These are phyloP conservation scores for Camillea tinctor DNA, from an alignment of 2,329 filamentous ascomycete species.

Conservation along the genomic window DNA sequence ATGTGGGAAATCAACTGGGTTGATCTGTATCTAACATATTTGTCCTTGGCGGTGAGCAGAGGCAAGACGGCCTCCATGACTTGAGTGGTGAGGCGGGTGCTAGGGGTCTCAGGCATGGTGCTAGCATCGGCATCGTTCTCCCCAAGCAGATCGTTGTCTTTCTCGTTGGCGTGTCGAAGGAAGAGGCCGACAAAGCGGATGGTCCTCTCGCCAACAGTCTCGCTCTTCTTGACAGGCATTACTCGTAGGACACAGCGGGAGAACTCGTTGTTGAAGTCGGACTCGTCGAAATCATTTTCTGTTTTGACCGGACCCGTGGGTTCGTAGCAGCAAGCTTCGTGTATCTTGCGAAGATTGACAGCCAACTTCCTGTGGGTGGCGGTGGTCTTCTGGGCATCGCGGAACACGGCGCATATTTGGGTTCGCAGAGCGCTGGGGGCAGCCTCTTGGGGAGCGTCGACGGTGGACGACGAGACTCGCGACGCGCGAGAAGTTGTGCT, in stretches of 20 bases:
- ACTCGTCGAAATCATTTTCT: conserved; percentile 72
- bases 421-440: conserved; percentile 68
- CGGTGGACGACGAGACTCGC: conserved; percentile 43
- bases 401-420: conserved; percentile 71
- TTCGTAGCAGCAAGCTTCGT: conserved; percentile 78
- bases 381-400: conserved; percentile 83
- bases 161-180: conserved; percentile 68
- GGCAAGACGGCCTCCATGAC: conserved; percentile 73
- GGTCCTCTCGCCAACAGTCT: conserved; percentile 80
- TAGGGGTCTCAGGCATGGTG: conserved; percentile 78
- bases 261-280: conserved; percentile 85
- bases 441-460: conserved; percentile 68
- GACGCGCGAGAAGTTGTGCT: conserved; percentile 43
- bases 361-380: conserved; percentile 88
- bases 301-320: conserved; percentile 53
- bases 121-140: conserved; percentile 67
- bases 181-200: conserved; percentile 88
- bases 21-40: conserved; percentile 83
- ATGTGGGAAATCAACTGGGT: conserved; percentile 90
- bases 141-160: conserved; percentile 67
- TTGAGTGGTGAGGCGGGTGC: conserved; percentile 70
- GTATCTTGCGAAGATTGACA: conserved; percentile 83
- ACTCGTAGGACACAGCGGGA: conserved; percentile 77
- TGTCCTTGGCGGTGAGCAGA: conserved; percentile 84
- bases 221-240: conserved; percentile 87